These are phyloP conservation scores for Lactarius quietus DNA, from an alignment of 768 basidiomycete species.

Conservation along the genomic window DNA sequence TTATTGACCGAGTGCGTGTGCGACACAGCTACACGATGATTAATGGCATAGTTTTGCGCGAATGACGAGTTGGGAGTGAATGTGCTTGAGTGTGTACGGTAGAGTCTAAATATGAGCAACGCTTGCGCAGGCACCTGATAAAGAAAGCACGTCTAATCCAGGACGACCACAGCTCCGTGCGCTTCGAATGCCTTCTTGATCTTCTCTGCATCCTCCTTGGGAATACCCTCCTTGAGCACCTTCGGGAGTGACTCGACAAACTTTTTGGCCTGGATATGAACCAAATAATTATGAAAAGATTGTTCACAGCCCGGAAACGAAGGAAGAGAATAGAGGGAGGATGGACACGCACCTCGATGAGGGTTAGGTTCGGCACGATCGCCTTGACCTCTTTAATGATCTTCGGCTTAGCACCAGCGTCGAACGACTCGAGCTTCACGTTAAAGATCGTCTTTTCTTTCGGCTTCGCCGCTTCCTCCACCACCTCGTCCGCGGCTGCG, in stretches of 20 bases:
- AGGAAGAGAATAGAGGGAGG: too few species aligned
- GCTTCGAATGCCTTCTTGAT: slow-evolving; percentile 85
- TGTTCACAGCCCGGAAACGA: too few species aligned
- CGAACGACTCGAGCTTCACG: slow-evolving; percentile 92
- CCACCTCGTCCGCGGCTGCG: slow-evolving; percentile 49
- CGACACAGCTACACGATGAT: slow-evolving; percentile 16
- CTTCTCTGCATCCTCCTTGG: slow-evolving; percentile 98
- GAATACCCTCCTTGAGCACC: slow-evolving; percentile 87
- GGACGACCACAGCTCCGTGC: slow-evolving; percentile 81
- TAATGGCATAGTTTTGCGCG: slow-evolving; percentile 16
- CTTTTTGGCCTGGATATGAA: slow-evolving; percentile 81
- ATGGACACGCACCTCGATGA: slow-evolving; percentile 77
- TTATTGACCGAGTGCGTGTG: neutral
- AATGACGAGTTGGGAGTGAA: neutral
- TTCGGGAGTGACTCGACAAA: slow-evolving; percentile 96
- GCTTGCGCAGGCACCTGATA: neutral
- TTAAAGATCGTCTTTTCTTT: slow-evolving; percentile 99
- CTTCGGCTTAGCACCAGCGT: slow-evolving; percentile 89
- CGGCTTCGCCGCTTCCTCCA: slow-evolving; percentile 66
- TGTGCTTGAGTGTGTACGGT: slow-evolving; percentile 1
- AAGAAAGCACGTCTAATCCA: slow-evolving; percentile 54
- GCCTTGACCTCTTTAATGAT: slow-evolving; percentile 98
- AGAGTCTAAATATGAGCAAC: slow-evolving; percentile 10
- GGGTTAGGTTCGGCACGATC: slow-evolving; percentile 88
- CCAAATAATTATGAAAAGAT: slow-evolving; percentile 4